phyloP scores from a whole-genome alignment of 2,329 filamentous ascomycete species.

The Graphilbum fragrans region DNA sequence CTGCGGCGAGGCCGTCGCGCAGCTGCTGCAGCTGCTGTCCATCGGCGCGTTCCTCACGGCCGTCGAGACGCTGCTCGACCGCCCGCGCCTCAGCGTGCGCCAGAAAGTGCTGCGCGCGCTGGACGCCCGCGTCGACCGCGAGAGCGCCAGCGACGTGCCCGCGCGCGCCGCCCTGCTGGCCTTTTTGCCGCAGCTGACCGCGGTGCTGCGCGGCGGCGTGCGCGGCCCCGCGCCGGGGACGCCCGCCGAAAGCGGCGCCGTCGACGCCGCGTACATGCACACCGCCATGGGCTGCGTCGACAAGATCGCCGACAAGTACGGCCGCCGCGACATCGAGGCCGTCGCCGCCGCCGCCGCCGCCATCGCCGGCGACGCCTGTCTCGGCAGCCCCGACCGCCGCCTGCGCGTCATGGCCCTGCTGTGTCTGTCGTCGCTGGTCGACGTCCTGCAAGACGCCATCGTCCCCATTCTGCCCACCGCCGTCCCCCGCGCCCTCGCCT shows the following conservation, averaged over 20 bases:
- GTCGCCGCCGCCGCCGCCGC: slow-evolving; percentile 65
- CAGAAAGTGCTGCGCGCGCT: slow-evolving; percentile 72
- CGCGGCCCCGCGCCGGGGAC: background rate
- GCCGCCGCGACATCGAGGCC: slow-evolving; percentile 73
- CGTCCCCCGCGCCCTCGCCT: slow-evolving; percentile 57
- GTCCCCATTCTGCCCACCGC: slow-evolving; percentile 71
- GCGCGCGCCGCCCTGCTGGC: slow-evolving; percentile 62
- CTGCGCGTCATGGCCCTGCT: slow-evolving; percentile 76
- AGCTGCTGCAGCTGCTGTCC: slow-evolving; percentile 73
- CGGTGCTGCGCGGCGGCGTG: slow-evolving; percentile 55
- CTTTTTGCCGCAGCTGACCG: slow-evolving; percentile 68
- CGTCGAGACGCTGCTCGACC: slow-evolving; percentile 68
- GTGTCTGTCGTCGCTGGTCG: slow-evolving; percentile 78
- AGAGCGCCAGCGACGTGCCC: slow-evolving; percentile 53
- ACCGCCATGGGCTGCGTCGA: slow-evolving; percentile 84
- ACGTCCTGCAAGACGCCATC: slow-evolving; percentile 76
- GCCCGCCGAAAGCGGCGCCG: background rate
- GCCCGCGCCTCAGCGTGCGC: slow-evolving; percentile 61
- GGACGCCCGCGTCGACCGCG: slow-evolving; percentile 64
- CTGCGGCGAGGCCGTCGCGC: slow-evolving; percentile 61
- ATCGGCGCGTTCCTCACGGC: slow-evolving; percentile 83
- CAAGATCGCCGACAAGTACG: slow-evolving; percentile 88
- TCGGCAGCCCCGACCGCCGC: slow-evolving; percentile 54
- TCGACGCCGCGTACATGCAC: slow-evolving; percentile 61
- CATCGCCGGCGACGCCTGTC: slow-evolving; percentile 63